Evolutionary conservation across 768 basidiomycete species (phyloP).

Genomic region (Suillus subalutaceus): DNA sequence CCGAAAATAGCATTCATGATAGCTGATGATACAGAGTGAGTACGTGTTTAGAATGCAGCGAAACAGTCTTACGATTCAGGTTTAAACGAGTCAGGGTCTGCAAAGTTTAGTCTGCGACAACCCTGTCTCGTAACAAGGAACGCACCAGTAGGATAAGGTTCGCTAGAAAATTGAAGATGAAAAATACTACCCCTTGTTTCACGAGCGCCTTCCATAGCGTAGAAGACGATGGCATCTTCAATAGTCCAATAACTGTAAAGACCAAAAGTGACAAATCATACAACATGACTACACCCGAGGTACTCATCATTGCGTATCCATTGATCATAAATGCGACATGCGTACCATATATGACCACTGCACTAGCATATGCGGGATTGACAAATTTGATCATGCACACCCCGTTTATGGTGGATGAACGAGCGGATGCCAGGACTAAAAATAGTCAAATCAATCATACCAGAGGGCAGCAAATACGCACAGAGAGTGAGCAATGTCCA

Average conservation of each 20-base stretch:
- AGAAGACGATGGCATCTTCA: neutral
- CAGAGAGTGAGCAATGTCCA: neutral
- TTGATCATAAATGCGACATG: neutral
- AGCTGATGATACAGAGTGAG: neutral
- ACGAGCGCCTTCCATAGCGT: neutral
- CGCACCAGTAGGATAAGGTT: neutral
- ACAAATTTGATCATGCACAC: neutral
- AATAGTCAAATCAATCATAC: neutral
- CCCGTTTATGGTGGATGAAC: neutral
- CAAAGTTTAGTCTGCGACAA: too few species aligned
- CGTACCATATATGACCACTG: neutral
- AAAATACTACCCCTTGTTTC: slow-evolving; percentile 1
- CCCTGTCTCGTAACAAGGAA: neutral
- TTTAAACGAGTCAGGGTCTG: neutral
- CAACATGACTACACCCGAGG: neutral
- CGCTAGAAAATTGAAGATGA: neutral
- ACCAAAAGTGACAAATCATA: neutral
- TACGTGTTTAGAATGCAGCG: neutral
- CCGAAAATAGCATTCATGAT: neutral
- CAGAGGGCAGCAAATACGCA: neutral
- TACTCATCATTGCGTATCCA: neutral
- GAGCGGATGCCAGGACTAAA: neutral
- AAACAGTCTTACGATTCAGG: neutral
- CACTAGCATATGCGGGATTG: neutral
- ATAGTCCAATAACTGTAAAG: neutral